Conservation (phyloP, 306 rosid genomes). For the Ochetophila trinervis region DNA sequence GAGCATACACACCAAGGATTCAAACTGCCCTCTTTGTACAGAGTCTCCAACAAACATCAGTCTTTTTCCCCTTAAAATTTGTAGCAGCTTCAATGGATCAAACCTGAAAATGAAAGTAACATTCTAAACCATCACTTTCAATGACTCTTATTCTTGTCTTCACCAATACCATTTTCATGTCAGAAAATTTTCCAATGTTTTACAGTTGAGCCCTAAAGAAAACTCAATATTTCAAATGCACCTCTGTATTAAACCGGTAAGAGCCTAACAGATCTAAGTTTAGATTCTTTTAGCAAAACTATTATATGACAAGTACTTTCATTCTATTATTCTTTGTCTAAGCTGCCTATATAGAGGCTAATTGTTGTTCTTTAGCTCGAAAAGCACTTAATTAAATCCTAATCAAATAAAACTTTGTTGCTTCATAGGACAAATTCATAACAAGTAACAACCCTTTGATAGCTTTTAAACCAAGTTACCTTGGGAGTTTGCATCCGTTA, state of each 20-base stretch:
- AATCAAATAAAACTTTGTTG: no score
- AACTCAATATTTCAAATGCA: background rate
- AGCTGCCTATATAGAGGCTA: no score
- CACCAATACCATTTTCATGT: background rate
- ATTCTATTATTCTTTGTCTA: no score
- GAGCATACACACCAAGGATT: conserved; percentile 77
- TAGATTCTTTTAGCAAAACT: no score
- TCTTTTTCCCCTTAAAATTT: conserved; percentile 65
- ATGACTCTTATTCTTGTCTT: background rate
- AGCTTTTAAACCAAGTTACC: conserved; percentile 29
- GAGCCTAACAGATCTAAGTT: no score
- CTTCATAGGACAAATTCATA: no score
- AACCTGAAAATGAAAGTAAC: conserved; percentile 43
- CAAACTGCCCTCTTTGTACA: conserved; percentile 84
- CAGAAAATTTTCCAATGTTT: background rate
- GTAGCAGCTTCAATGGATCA: conserved; percentile 76
- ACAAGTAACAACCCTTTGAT: no score
- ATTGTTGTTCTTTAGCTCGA: no score
- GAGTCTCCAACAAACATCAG: conserved; percentile 92
- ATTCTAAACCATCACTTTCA: background rate
- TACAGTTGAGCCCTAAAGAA: no score
- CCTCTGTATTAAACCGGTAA: background rate
- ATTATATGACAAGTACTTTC: no score
- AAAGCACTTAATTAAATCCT: no score
- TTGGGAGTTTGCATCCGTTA: conserved; percentile 68